Evolutionary conservation across 2,329 filamentous ascomycete species (phyloP).

Genomic region (Monilinia fructigena): DNA sequence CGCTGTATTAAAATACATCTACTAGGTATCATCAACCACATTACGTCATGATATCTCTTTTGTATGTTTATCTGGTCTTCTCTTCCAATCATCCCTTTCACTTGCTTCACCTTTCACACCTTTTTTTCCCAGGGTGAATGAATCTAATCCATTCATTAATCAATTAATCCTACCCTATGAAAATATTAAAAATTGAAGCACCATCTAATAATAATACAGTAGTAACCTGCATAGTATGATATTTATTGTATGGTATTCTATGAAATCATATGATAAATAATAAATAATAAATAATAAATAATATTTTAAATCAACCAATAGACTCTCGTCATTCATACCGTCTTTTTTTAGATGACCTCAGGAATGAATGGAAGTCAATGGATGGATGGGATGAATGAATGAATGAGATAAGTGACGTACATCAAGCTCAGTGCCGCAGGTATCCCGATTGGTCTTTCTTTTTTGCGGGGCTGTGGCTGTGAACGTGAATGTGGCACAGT

Average conservation of each 20-base stretch:
- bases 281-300: too few relatives aligned
- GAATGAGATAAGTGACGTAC: background rate
- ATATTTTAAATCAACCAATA: background rate
- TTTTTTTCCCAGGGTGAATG: too few relatives aligned
- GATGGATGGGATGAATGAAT: too few relatives aligned
- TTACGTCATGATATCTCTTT: background rate
- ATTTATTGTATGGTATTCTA: background rate
- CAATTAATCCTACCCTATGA: background rate
- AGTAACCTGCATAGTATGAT: too few relatives aligned
- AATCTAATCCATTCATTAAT: too few relatives aligned
- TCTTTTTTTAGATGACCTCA: too few relatives aligned
- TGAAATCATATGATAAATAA: background rate
- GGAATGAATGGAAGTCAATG: too few relatives aligned
- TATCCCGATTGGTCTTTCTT: constrained; percentile 1
- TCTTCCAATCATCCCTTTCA: background rate
- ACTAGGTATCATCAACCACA: background rate
- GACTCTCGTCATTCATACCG: background rate
- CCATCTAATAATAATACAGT: background rate
- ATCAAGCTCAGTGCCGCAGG: background rate
- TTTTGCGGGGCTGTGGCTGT: background rate
- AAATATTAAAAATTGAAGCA: background rate
- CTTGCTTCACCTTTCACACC: background rate
- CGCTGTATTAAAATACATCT: too few relatives aligned
- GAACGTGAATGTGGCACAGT: background rate
- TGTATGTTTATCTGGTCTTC: background rate